Evolutionary conservation across 441 rosid genomes (phyloP), one percentile per base, ranked within the genome.

Genomic region (Lepidium campestre): DNA sequence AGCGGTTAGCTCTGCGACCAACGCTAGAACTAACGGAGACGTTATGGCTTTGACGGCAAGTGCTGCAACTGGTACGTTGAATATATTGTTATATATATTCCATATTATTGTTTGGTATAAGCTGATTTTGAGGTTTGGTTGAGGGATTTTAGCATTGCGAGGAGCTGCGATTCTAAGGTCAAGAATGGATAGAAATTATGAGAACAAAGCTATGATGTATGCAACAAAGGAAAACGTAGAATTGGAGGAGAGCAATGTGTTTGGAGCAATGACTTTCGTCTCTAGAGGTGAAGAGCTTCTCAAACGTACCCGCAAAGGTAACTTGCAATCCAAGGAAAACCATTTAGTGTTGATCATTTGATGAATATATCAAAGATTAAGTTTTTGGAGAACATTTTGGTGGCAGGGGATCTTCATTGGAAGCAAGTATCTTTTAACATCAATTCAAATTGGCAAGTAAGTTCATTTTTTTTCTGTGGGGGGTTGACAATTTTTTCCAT

Each of bases 281-380:
- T 75, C 86, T 22, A 79, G 66, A 64, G 97, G 98, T 8, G 98
- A 87, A 40, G 97, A 90, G 65, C 91, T 93, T 56, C 88, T 93
- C 52, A 93, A 93, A 81, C 89, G 89, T 25, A 93, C 98, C 39
- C 87, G 98, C 68, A 89, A 93, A 90, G 98, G 98, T 93, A 75
- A 63, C 62, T 55, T 74, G 39, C 25, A 9, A 42, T 5, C 42
- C 49, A 72, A 11, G 50, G 50, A 65, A 29, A 57, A 49, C 1
- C 0, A 1, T n/a, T 57, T 29, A 29, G 34, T 8, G 7, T 50
- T 42, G 31, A 23, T 44, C 44, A 14, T 36, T 0, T 37, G 31
- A 73, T 3, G 14, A 63, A 25, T 3, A 14, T 54, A 10, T 22
- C 1, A 18, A 27, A 6, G 42, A 11, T n/a, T 32, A 64, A 45